A percentile compares a stretch with the other conserved stretches of the same genome.
These are phyloP conservation scores for Metrosideros polymorpha DNA, from an alignment of 441 rosid species.

Conservation along the genomic window DNA sequence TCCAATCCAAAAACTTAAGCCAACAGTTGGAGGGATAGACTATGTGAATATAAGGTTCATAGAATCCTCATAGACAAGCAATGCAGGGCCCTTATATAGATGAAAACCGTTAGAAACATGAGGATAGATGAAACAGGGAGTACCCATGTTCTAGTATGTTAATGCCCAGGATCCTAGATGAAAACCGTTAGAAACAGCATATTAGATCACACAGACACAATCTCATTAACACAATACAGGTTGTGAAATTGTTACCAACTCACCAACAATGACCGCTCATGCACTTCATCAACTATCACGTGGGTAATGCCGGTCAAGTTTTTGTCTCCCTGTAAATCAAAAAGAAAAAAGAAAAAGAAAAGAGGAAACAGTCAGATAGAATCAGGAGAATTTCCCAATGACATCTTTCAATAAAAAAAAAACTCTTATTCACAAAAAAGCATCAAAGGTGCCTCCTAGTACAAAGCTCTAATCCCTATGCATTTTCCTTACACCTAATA, in stretches of 20 bases:
- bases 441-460: neutral
- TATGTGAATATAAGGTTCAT: neutral
- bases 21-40: neutral
- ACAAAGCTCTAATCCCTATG: neutral
- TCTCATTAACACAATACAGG: neutral
- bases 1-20: neutral
- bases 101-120: neutral
- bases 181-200: neutral
- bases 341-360: neutral
- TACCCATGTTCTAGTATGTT: neutral
- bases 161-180: neutral
- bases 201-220: neutral
- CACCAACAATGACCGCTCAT: conserved; percentile 90
- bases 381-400: neutral
- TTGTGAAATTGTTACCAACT: conserved; percentile 17
- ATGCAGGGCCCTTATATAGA: neutral
- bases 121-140: neutral
- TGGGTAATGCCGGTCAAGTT: conserved; percentile 73
- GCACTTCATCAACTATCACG: conserved; percentile 94
- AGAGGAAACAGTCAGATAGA: neutral
- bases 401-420: neutral
- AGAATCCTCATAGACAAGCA: neutral
- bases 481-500: neutral
- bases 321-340: conserved; percentile 59
- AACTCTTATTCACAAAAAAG: neutral